Evolutionary conservation across 441 rosid species (phyloP).

Genomic region (Mallotus japonicus): DNA sequence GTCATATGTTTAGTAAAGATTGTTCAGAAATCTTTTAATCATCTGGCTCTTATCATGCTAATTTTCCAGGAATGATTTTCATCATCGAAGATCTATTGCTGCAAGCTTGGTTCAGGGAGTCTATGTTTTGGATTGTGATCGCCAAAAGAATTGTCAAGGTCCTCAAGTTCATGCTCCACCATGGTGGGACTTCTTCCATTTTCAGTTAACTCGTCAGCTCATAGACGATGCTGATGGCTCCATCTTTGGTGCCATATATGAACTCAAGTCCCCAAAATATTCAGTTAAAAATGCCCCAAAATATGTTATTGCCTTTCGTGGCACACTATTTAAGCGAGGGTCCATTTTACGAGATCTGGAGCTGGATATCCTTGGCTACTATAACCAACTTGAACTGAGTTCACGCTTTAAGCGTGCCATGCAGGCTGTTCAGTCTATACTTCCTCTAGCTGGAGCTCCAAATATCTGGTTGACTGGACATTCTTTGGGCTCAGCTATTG

Average conservation of each 20-base stretch:
- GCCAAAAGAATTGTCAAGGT: not conserved
- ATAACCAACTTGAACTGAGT: not conserved
- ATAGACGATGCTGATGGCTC: not conserved
- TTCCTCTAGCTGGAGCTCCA: not conserved
- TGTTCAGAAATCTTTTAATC: no score
- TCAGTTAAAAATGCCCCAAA: slow-evolving; percentile 4
- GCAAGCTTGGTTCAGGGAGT: slow-evolving; percentile 5
- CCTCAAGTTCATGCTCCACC: not conserved
- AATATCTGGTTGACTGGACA: slow-evolving; percentile 7
- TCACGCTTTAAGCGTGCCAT: no score
- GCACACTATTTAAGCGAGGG: not conserved
- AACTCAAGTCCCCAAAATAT: not conserved
- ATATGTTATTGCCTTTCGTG: not conserved
- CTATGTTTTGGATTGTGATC: not conserved
- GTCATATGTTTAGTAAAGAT: no score
- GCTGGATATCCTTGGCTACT: no score
- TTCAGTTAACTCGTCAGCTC: not conserved
- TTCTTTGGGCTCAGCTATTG: slow-evolving; percentile 8
- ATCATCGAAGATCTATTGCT: not conserved
- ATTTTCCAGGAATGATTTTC: slow-evolving; percentile 2
- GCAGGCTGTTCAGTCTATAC: no score
- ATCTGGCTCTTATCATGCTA: no score
- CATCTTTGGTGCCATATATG: slow-evolving; percentile 7
- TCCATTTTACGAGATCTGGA: no score
- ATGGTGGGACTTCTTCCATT: slow-evolving; percentile 8